Evolutionary conservation across 257 asterid species (phyloP), one percentile per base, ranked within the genome.

Genomic region (Thymus quinquecostatus): DNA sequence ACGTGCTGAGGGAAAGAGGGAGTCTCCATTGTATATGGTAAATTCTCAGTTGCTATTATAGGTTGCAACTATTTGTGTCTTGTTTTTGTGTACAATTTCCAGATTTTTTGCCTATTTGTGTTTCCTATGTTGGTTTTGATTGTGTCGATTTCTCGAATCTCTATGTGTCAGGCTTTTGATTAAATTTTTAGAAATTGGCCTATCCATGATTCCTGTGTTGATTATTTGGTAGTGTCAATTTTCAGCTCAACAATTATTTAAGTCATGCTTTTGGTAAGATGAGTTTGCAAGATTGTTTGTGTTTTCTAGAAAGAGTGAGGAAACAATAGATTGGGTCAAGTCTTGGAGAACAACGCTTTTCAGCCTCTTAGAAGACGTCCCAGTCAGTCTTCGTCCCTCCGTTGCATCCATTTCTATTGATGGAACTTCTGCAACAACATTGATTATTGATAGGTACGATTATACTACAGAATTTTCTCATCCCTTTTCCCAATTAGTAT

Each of bases 371-470:
- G 96, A 84, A 71, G 96, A 88, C 78, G 81, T 92, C 64, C 97
- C 97, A 1, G 71, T 64, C 49, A 71, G 75, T 59, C 86, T 90
- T 74, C 95, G 98, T 21, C 66, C 84, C 55, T 40, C 74, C 4
- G 75, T 88, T 55, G 79, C 83, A 0, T 88, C 98, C 71, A 79
- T 92, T 75, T 86, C 98, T 12, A 83, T 92, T 30, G 98, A 92
- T 82, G 98, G 97, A 29, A 92, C 98, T 68, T 92, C 98, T 71
- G 97, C 92, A 66, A 92, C 98, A 50, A 88, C 98, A 48, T 60
- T 92, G 71, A 88, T 92, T 66, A 77, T 92, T 45, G 87, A 90
- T 69, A 75, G 96, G 98, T 92, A 62, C 70, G 72, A 69, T 47
- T 58, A 61, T 12, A 14, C 6, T 29, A 29, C 10, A 38, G 30